Conservation (phyloP, 2,329 filamentous ascomycete species). For the Clonostachys solani region DNA sequence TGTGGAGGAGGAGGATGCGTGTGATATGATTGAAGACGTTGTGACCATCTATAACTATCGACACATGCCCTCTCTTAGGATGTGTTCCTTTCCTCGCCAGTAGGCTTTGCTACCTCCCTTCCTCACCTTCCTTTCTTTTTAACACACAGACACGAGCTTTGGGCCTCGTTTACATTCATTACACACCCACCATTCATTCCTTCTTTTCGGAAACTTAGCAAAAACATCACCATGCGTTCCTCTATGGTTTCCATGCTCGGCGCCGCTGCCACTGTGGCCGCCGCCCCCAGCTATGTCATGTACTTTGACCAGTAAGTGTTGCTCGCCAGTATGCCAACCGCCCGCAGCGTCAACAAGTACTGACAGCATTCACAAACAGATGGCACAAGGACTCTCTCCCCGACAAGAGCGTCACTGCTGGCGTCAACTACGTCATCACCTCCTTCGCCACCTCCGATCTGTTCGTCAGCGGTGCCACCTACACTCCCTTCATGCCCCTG, state of each 20-base stretch:
- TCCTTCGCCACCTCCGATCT: constrained; percentile 45
- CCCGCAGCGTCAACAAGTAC: not conserved
- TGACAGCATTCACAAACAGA: constrained; percentile 3
- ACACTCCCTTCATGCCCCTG: constrained; percentile 49
- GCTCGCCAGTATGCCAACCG: not conserved
- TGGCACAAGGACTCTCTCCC: constrained; percentile 29
- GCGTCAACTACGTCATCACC: constrained; percentile 51
- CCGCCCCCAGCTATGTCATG: constrained; percentile 25
- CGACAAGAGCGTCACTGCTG: constrained; percentile 25
- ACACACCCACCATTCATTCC: too few species aligned
- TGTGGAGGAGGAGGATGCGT: too few species aligned
- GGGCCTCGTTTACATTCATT: too few species aligned
- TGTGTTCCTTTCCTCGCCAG: too few species aligned
- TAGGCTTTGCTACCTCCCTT: too few species aligned
- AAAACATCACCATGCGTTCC: constrained; percentile 4
- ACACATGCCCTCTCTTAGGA: too few species aligned
- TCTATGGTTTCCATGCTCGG: constrained; percentile 7
- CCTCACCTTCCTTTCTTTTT: too few species aligned
- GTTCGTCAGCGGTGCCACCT: constrained; percentile 37
- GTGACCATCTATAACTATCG: too few species aligned
- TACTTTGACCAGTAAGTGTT: constrained; percentile 41
- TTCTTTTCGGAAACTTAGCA: too few species aligned
- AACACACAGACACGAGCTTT: too few species aligned
- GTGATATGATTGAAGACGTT: too few species aligned
- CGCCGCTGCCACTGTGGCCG: constrained; percentile 8